Base-by-base conservation (phyloP, 2,329 filamentous ascomycete genomes). In the Westerdykella aurantiaca region DNA sequence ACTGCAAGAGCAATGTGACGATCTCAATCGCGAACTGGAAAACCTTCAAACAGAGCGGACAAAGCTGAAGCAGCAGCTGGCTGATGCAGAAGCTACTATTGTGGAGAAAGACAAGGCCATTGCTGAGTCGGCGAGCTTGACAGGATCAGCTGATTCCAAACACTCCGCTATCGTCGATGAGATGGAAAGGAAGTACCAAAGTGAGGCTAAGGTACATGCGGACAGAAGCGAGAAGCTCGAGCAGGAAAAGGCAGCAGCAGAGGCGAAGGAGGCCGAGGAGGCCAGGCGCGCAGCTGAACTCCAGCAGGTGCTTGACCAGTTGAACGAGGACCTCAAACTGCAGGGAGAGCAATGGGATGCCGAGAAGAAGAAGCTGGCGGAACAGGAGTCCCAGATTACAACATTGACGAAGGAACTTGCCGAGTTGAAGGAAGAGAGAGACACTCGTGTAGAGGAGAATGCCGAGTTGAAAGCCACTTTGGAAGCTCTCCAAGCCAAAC, bases 181-280 rank as follows among this genome's bases (percentile, higher is more conserved):
- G 44, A 58, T 67, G 62, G 61, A 64, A 47, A 58, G 57, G 47
- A 64, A 61, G 48, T 67, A 64, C 47, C 58, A 58, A 11, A 51
- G 45, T 16, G 61, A 66, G 49, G 63, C 58, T 21, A 57, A 61
- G 49, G 53, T 59, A 44, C 47, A 66, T 25, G 56, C 63, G 44
- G 54, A 60, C 44, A 53, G 60, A 42, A 60, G 58, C 31, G 53
- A 56, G 43, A 59, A 58, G 47, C 55, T 67, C 3, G 46, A 60
- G 41, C 56, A 55, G 13, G 63, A 66, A 41, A 66, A 60, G 43
- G 53, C 55, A 39, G 53, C 54, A 0, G 60, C 58, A 0, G 49
- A 64, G 34, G 56, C 60, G 21, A 63, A 60, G 38, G 57, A 62
- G 35, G 55, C 58, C 29, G 53, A 56, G 14, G 64, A 66, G 44